These are phyloP conservation scores for Margaritispora aquatica DNA, from an alignment of 495 filamentous ascomycete genomes.

Conservation along the genomic window DNA sequence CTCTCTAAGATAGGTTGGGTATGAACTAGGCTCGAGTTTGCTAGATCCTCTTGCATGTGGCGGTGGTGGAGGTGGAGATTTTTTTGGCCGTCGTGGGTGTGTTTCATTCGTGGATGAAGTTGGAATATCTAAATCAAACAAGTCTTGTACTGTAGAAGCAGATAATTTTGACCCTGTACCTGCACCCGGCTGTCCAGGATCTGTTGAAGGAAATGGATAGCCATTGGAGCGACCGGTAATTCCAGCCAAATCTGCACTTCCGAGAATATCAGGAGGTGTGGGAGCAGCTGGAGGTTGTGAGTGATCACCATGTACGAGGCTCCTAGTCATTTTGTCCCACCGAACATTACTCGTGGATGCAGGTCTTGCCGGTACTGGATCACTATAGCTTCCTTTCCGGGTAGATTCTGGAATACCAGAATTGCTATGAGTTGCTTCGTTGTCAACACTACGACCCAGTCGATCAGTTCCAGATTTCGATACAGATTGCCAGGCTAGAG, in stretches of 20 bases:
- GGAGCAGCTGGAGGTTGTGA: slow-evolving; percentile 1
- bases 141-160: slow-evolving; percentile 11
- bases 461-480: slow-evolving; percentile 23
- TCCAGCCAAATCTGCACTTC: slow-evolving; percentile 14
- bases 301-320: slow-evolving; percentile 9
- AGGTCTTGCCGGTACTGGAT: slow-evolving; percentile 5
- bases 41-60: slow-evolving; percentile 32
- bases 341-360: slow-evolving; percentile 12
- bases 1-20: slow-evolving; percentile 26
- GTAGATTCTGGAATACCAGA: slow-evolving; percentile 15
- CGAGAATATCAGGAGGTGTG: slow-evolving; percentile 15
- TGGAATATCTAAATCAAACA: slow-evolving; percentile 16
- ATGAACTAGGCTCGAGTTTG: slow-evolving; percentile 22
- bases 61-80: slow-evolving; percentile 32
- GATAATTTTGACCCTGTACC: slow-evolving; percentile 16
- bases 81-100: slow-evolving; percentile 18
- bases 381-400: slow-evolving; percentile 14
- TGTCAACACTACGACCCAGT: slow-evolving; percentile 31
- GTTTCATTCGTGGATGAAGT: slow-evolving; percentile 6
- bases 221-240: slow-evolving; percentile 10
- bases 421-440: slow-evolving; percentile 19
- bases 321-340: slow-evolving; percentile 24
- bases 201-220: slow-evolving; percentile 24
- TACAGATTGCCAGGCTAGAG: slow-evolving; percentile 69
- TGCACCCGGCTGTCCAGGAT: slow-evolving; percentile 18